Base-by-base conservation (phyloP, 2,329 filamentous ascomycete species). In the Fusarium scirpi region DNA sequence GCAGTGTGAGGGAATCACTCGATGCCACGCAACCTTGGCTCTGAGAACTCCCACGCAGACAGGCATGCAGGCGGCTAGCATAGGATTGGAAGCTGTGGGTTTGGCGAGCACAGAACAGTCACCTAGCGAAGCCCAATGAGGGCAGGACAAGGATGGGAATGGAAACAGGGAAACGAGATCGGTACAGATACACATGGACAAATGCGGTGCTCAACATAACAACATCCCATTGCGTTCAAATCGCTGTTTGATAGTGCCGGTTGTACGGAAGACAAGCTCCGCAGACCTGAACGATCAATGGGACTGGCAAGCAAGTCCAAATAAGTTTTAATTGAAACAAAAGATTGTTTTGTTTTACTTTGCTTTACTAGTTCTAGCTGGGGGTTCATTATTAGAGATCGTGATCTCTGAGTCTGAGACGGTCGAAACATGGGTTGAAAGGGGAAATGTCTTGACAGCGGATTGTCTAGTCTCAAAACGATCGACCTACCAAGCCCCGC, bases 151-250 rank as follows among this genome's bases (percentile, higher is more conserved):
- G 38, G 27, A 32, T 27, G 44, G 34, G 52, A 60, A 65, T 45
- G 59, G 52, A 71, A 70, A 69, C 70, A 69, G 69, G 57, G 68
- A 65, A 71, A 71, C 29, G 32, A 44, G 32, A 27, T 13, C 30
- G 20, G 32, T 38, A 38, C 32, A 29, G 48, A 41, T 41, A 29
- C 49, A 41, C 49, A 27, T 49, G 44, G 59, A 57, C 62, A 40
- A 61, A 65, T 64, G 62, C 58, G 54, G 54, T 56, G 51, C 55
- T 25, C 29, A 59, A 55, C 29, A 32, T 48, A 40, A 15, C 24
- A 60, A 20, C 57, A 63, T 57, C 54, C 54, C 51, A 54, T 61
- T 53, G 13, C 29, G 13, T 43, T 38, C 27, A 34, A 44, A 41
- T 68, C 54, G 59, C 20, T 49, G 34, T 63, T 48, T 58, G 52